Percentiles rank a stretch among this genome's conserved stretches.
phyloP scores from a whole-genome alignment of 1,284 basidiomycete genomes.

The Hypsizygus ulmarius region DNA sequence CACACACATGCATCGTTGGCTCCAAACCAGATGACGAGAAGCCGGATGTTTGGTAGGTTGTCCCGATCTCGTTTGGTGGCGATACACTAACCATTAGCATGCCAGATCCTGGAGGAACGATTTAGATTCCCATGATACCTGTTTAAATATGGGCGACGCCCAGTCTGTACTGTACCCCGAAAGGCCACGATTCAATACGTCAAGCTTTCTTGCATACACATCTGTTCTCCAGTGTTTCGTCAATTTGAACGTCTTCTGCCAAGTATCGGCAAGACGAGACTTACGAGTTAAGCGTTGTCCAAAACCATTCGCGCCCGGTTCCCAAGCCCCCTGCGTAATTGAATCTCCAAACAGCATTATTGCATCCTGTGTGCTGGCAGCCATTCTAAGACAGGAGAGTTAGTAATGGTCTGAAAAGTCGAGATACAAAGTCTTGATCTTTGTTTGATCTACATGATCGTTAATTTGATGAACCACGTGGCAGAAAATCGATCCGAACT shows the following conservation, averaged over 20 bases:
- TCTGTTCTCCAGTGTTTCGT: conserved; percentile 44
- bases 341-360: conserved; percentile 79
- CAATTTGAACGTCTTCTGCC: neutral
- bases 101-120: neutral
- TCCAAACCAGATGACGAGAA: conserved; percentile 87
- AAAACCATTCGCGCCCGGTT: conserved; percentile 48
- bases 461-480: too few species aligned
- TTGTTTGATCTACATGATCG: too few species aligned
- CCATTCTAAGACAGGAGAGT: too few species aligned
- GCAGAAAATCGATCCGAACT: too few species aligned
- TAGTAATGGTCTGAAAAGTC: too few species aligned
- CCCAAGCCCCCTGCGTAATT: conserved; percentile 66
- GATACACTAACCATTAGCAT: conserved; percentile 42
- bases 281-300: conserved; percentile 61
- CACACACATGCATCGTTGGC: conserved; percentile 77
- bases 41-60: conserved; percentile 57
- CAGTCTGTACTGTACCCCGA: conserved; percentile 85
- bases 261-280: conserved; percentile 19
- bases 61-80: conserved; percentile 49
- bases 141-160: conserved; percentile 75
- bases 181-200: conserved; percentile 80
- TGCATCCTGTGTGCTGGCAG: conserved; percentile 54
- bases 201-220: conserved; percentile 73
- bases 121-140: conserved; percentile 40
- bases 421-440: too few species aligned